Percentiles rank a stretch among this genome's conserved stretches.
Conservation (phyloP, 306 rosid genomes). For the Vigna trinervia region DNA sequence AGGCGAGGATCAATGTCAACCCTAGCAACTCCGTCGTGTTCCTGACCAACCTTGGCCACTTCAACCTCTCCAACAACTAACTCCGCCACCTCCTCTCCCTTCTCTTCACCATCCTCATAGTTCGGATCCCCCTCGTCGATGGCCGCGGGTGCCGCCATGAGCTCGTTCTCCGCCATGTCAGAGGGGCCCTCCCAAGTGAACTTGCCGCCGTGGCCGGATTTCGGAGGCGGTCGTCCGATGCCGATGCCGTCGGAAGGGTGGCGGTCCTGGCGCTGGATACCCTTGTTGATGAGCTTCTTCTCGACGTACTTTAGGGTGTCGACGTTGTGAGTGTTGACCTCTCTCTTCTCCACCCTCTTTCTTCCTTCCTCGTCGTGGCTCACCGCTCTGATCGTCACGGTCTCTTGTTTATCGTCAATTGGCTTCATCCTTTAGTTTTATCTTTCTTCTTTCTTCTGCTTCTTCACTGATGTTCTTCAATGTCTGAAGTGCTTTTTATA, state of each 20-base stretch:
- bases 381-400: slow-evolving; percentile 63
- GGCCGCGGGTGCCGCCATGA: slow-evolving; percentile 65
- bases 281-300: slow-evolving; percentile 78
- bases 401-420: slow-evolving; percentile 59
- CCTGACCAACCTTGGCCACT: slow-evolving; percentile 57
- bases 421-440: slow-evolving; percentile 51
- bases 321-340: slow-evolving; percentile 57
- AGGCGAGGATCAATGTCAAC: slow-evolving; percentile 74
- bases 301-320: slow-evolving; percentile 67
- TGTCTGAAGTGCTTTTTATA: slow-evolving; percentile 12
- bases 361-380: slow-evolving; percentile 71
- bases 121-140: slow-evolving; percentile 81
- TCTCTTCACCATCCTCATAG: slow-evolving; percentile 67
- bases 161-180: slow-evolving; percentile 46
- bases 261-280: slow-evolving; percentile 69
- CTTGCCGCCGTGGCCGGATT: slow-evolving; percentile 85
- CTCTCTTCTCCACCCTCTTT: slow-evolving; percentile 65
- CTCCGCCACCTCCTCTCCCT: slow-evolving; percentile 43
- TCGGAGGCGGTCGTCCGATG: slow-evolving; percentile 57
- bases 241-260: slow-evolving; percentile 68
- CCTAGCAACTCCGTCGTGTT: slow-evolving; percentile 59
- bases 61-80: slow-evolving; percentile 69
- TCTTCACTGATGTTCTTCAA: neutral
- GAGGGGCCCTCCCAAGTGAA: slow-evolving; percentile 91
- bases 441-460: too few relatives aligned